These are phyloP conservation scores for Gossypium longicalyx DNA, from an alignment of 345 rosid genomes.

Conservation along the genomic window DNA sequence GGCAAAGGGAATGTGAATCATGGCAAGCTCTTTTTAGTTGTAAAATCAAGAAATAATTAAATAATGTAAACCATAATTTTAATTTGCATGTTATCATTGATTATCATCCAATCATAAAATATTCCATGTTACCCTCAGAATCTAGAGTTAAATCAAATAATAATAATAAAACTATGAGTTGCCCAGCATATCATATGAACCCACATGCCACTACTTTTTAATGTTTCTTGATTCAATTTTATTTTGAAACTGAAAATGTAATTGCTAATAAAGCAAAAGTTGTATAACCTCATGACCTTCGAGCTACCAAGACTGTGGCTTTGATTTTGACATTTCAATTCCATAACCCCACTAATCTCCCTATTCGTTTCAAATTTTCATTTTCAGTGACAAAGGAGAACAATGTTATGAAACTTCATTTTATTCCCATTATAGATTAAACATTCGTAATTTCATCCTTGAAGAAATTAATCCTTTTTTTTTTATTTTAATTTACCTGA, in stretches of 20 bases:
- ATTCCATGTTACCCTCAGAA: conserved; percentile 4
- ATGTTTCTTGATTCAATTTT: neutral
- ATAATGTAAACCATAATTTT: neutral
- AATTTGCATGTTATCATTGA: neutral
- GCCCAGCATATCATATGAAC: conserved; percentile 7
- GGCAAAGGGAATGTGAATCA: conserved; percentile 15
- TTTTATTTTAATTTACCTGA: too few species aligned
- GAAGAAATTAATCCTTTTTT: too few species aligned
- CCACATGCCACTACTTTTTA: neutral
- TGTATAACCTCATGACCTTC: neutral
- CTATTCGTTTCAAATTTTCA: too few species aligned
- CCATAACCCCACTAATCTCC: too few species aligned
- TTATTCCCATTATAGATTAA: too few species aligned
- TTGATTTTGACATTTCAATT: neutral
- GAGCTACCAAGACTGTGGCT: conserved; percentile 9
- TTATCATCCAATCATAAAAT: conserved; percentile 1
- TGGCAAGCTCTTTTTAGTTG: conserved; percentile 17
- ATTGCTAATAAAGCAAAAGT: neutral
- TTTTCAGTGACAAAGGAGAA: too few species aligned
- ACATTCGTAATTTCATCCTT: too few species aligned
- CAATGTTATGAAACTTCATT: too few species aligned
- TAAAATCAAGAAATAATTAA: conserved; percentile 3
- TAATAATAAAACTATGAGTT: neutral
- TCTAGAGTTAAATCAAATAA: neutral
- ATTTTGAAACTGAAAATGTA: neutral